phyloP scores from a whole-genome alignment of 2,329 filamentous ascomycete species.

The Knoxdaviesia proteae region DNA sequence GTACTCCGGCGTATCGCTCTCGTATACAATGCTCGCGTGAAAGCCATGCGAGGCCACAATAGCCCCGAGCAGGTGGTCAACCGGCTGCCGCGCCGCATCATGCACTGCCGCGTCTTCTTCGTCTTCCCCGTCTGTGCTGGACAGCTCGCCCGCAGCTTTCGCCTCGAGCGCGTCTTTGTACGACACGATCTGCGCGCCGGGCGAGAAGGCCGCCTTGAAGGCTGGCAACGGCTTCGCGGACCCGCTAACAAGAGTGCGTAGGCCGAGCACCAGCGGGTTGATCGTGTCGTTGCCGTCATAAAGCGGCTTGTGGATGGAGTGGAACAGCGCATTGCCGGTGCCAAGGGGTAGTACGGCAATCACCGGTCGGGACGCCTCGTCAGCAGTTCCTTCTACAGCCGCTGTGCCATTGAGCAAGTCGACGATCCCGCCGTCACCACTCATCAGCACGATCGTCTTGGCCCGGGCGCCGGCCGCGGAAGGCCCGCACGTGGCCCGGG shows the following conservation, averaged over 20 bases:
- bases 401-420: constrained; percentile 51
- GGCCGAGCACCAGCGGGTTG: constrained; percentile 24
- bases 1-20: constrained; percentile 71
- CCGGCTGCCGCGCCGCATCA: constrained; percentile 8
- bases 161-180: constrained; percentile 1
- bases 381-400: not conserved
- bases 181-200: constrained; percentile 27
- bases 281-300: constrained; percentile 17
- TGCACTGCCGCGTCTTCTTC: constrained; percentile 8
- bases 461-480: constrained; percentile 5
- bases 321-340: constrained; percentile 44
- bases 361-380: constrained; percentile 14
- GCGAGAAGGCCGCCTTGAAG: constrained; percentile 40
- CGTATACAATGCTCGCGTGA: constrained; percentile 72
- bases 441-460: constrained; percentile 54
- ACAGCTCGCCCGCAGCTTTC: not conserved
- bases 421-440: constrained; percentile 70
- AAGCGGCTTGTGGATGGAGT: constrained; percentile 38
- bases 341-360: constrained; percentile 38
- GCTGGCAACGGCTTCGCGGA: constrained; percentile 31
- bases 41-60: constrained; percentile 83
- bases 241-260: constrained; percentile 41
- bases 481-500: constrained; percentile 15
- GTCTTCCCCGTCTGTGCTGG: not conserved
- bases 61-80: constrained; percentile 40